Conservation (phyloP, 495 filamentous ascomycete genomes). For the Aspergillus funiculosus region DNA sequence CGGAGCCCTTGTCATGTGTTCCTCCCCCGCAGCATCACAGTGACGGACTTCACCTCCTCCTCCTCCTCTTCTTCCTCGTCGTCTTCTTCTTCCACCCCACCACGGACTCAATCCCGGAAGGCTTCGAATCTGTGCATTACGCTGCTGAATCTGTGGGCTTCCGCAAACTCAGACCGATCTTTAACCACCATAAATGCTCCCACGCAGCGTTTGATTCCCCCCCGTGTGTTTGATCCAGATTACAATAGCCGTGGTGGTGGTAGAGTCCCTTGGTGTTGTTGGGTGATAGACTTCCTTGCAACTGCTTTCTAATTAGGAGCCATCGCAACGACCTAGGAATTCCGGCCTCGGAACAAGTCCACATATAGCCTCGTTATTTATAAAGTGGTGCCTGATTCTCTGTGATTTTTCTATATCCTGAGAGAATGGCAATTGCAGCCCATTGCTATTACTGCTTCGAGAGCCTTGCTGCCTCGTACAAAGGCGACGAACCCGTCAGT, state of each 20-base stretch:
- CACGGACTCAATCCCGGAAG: slow-evolving; percentile 2
- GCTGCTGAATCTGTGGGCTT: slow-evolving; percentile 2
- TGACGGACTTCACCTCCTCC: too few species aligned
- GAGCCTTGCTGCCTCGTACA: slow-evolving; percentile 59
- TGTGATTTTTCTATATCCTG: neutral
- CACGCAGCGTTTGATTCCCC: slow-evolving; percentile 9
- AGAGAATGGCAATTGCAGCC: slow-evolving; percentile 67
- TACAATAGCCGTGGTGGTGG: neutral
- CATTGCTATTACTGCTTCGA: slow-evolving; percentile 96
- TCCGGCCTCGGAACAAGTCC: too few species aligned
- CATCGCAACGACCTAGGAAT: neutral
- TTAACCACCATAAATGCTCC: neutral
- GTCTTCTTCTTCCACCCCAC: slow-evolving; percentile 1
- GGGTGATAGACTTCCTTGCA: neutral
- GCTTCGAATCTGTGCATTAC: neutral
- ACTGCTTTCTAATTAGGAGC: neutral
- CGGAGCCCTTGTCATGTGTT: neutral
- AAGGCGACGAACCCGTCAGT: slow-evolving; percentile 50
- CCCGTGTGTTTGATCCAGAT: neutral
- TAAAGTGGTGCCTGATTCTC: neutral
- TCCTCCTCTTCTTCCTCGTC: slow-evolving; percentile 1
- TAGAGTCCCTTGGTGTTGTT: slow-evolving; percentile 4
- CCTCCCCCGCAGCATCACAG: neutral
- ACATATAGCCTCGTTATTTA: too few species aligned
- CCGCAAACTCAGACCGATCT: neutral